Percentiles rank a stretch among this genome's conserved stretches.
Conservation (phyloP, 257 asterid genomes). For the Rhazya stricta region DNA sequence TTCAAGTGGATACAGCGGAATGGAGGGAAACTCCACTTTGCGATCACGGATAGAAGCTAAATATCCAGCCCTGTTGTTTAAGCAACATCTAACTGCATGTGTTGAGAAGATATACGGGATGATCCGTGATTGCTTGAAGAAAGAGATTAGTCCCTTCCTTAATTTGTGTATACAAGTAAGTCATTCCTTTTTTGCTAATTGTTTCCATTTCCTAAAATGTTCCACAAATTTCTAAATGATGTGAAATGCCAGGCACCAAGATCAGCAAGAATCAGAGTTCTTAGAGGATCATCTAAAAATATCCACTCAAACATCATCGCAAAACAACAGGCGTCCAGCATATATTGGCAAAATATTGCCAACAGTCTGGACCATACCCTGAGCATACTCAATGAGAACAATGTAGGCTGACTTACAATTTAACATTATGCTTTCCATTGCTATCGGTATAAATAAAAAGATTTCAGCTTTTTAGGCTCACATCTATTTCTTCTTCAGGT, state of each 20-base stretch:
- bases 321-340: constrained; percentile 69
- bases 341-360: constrained; percentile 81
- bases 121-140: constrained; percentile 83
- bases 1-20: constrained; percentile 88
- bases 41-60: constrained; percentile 80
- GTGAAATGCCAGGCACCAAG: constrained; percentile 69
- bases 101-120: constrained; percentile 87
- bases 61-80: constrained; percentile 85
- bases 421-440: constrained; percentile 14
- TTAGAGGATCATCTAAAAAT: constrained; percentile 61
- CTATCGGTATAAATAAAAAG: constrained; percentile 10
- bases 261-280: constrained; percentile 68
- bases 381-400: constrained; percentile 57
- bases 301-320: constrained; percentile 54
- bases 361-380: constrained; percentile 59
- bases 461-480: constrained; percentile 4
- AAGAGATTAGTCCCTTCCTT: constrained; percentile 76
- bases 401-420: constrained; percentile 39
- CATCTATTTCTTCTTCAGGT: constrained; percentile 47
- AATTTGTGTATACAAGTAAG: constrained; percentile 82
- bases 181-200: constrained; percentile 8
- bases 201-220: neutral
- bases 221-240: constrained; percentile 16
- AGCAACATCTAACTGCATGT: constrained; percentile 90
- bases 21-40: constrained; percentile 65